Evolutionary conservation across 1,284 basidiomycete species (phyloP).

Genomic region (Ceratobasidium sp.): DNA sequence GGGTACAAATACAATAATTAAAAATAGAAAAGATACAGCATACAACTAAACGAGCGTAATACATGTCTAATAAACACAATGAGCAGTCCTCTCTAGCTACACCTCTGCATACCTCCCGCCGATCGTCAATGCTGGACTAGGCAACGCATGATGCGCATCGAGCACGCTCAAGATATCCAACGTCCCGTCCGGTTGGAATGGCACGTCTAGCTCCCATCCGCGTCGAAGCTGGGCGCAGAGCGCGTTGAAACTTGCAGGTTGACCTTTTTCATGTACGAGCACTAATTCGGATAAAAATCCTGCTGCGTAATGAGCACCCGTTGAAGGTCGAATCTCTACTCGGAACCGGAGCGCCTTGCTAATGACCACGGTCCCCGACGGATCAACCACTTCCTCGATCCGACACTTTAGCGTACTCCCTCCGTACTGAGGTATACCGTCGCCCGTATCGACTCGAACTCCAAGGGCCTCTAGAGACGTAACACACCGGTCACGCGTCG

Average conservation of each 20-base stretch:
- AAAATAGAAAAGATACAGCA: neutral
- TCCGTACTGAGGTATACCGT: constrained; percentile 28
- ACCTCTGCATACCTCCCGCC: constrained; percentile 37
- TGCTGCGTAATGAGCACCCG: constrained; percentile 61
- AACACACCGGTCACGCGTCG: constrained; percentile 79
- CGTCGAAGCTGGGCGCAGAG: constrained; percentile 76
- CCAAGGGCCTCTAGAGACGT: constrained; percentile 14
- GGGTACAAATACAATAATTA: too few relatives aligned
- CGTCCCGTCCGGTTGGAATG: constrained; percentile 31
- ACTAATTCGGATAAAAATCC: constrained; percentile 71
- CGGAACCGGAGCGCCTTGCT: constrained; percentile 81
- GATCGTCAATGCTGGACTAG: constrained; percentile 33
- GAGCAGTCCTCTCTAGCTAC: neutral
- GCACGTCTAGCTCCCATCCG: constrained; percentile 76
- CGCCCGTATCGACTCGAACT: constrained; percentile 30
- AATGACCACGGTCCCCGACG: constrained; percentile 67
- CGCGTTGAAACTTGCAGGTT: constrained; percentile 81
- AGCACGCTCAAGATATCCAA: constrained; percentile 10
- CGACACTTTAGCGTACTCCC: constrained; percentile 31
- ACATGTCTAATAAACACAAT: neutral
- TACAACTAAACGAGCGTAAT: constrained; percentile 37
- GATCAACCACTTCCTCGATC: constrained; percentile 58
- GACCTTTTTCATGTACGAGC: constrained; percentile 87
- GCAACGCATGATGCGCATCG: neutral
- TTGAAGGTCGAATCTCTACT: constrained; percentile 74